phyloP scores from a whole-genome alignment of 2,329 filamentous ascomycete genomes.

The Aspergillus glaucus region DNA sequence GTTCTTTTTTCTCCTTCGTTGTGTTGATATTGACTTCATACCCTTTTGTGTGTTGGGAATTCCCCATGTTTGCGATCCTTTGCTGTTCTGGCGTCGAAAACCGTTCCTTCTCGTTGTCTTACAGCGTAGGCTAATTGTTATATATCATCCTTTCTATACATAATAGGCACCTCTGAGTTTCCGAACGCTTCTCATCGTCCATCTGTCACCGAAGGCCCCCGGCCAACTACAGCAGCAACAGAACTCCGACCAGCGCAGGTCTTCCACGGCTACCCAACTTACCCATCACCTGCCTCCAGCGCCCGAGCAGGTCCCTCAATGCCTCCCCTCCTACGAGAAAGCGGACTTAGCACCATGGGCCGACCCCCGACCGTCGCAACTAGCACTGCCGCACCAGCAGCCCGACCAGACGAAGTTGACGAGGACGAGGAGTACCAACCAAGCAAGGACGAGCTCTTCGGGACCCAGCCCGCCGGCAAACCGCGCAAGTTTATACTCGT shows the following conservation, averaged over 20 bases:
- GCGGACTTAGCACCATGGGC: slow-evolving; percentile 40
- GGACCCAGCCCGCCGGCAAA: slow-evolving; percentile 81
- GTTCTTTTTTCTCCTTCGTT: slow-evolving; percentile 4
- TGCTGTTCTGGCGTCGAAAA: slow-evolving; percentile 9
- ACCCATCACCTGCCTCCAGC: slow-evolving; percentile 50
- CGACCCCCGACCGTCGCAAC: slow-evolving; percentile 30
- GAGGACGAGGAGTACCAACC: slow-evolving; percentile 25
- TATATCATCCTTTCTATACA: slow-evolving; percentile 12
- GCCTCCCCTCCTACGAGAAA: slow-evolving; percentile 57
- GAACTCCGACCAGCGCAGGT: slow-evolving; percentile 69
- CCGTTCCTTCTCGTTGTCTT: slow-evolving; percentile 9
- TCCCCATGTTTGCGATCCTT: slow-evolving; percentile 11
- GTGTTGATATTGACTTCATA: slow-evolving; percentile 11
- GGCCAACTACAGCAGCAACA: slow-evolving; percentile 45
- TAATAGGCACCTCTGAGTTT: slow-evolving; percentile 34
- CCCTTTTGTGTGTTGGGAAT: slow-evolving; percentile 11
- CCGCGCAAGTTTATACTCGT: slow-evolving; percentile 95
- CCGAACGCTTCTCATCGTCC: slow-evolving; percentile 51
- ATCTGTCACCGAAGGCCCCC: slow-evolving; percentile 53
- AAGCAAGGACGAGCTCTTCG: slow-evolving; percentile 65
- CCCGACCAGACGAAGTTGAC: slow-evolving; percentile 16
- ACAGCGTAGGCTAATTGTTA: slow-evolving; percentile 39
- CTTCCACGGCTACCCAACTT: slow-evolving; percentile 64
- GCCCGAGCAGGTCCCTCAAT: slow-evolving; percentile 54
- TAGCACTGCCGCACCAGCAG: slow-evolving; percentile 9